Conservation (phyloP, 78 protist species). For the Tieghemostelium lacteum region DNA sequence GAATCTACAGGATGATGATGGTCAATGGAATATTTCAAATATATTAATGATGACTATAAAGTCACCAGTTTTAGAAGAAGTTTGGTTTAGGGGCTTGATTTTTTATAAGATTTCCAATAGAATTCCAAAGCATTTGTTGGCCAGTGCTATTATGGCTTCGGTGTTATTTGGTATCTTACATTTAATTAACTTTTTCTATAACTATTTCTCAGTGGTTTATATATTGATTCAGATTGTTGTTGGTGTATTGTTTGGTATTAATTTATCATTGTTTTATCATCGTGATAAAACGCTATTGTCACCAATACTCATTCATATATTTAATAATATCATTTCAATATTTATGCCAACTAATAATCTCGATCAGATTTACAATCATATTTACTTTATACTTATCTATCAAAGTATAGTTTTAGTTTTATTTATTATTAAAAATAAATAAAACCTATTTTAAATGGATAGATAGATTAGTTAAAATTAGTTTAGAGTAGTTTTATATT, state of each 20-base stretch:
- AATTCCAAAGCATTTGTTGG: neutral
- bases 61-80: conserved; percentile 37
- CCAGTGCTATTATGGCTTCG: neutral
- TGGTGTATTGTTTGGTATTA: conserved; percentile 43
- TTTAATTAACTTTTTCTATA: conserved; percentile 19
- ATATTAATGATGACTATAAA: neutral
- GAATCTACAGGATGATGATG: neutral
- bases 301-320: conserved; percentile 27
- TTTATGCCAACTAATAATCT: conserved; percentile 21
- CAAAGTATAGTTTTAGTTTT: neutral
- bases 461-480: too few relatives aligned
- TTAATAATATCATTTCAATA: conserved; percentile 27
- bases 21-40: neutral
- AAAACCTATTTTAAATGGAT: neutral
- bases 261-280: conserved; percentile 8
- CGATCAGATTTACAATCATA: too few relatives aligned
- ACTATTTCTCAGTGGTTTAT: conserved; percentile 3
- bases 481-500: neutral
- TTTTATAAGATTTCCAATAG: conserved; percentile 16
- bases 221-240: conserved; percentile 2
- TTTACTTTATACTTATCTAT: too few relatives aligned
- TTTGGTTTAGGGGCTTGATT: conserved; percentile 37
- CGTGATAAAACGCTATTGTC: conserved; percentile 1
- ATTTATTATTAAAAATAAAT: too few relatives aligned
- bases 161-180: conserved; percentile 26